A percentile compares a stretch with the other conserved stretches of the same genome.
Conservation (phyloP, 805 yeast species). For the Lachancea thermotolerans region DNA sequence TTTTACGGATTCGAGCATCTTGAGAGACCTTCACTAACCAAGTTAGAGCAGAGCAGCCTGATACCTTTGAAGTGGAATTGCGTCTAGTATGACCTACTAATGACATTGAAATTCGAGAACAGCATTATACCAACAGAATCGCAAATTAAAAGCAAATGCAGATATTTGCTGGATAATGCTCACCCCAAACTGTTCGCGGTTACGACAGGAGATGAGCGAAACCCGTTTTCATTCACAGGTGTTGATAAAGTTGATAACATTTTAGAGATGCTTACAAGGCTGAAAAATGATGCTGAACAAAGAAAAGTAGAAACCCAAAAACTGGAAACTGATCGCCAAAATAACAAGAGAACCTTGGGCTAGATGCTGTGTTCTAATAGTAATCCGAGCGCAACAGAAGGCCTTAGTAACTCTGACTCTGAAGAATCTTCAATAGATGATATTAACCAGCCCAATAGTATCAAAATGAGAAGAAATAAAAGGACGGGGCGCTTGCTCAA, state of each 20-base stretch:
- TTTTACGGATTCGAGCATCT: conserved; percentile 2
- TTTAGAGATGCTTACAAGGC: not conserved
- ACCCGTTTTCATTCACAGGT: not conserved
- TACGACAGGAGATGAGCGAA: conserved; percentile 1
- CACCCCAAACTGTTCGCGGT: conserved; percentile 1
- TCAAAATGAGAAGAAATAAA: not conserved
- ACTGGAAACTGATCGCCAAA: not conserved
- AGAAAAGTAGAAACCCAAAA: conserved; percentile 1
- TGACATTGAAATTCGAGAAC: not conserved
- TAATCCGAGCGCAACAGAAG: not conserved
- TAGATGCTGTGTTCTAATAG: not conserved
- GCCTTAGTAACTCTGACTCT: not conserved
- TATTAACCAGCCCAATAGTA: not conserved
- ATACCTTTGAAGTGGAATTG: conserved; percentile 2
- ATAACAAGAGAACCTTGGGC: not conserved
- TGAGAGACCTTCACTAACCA: not conserved
- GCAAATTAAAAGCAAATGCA: not conserved
- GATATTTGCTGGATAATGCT: conserved; percentile 1
- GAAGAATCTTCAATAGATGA: conserved; percentile 1
- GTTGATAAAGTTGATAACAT: conserved; percentile 1
- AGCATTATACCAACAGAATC: conserved; percentile 1
- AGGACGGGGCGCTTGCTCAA: not conserved
- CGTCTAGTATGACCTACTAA: not conserved
- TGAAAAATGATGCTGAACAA: conserved; percentile 2
- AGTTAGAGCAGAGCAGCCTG: conserved; percentile 1